Evolutionary conservation across 1,139 yeast species (phyloP).

Genomic region (Candida albicans): DNA sequence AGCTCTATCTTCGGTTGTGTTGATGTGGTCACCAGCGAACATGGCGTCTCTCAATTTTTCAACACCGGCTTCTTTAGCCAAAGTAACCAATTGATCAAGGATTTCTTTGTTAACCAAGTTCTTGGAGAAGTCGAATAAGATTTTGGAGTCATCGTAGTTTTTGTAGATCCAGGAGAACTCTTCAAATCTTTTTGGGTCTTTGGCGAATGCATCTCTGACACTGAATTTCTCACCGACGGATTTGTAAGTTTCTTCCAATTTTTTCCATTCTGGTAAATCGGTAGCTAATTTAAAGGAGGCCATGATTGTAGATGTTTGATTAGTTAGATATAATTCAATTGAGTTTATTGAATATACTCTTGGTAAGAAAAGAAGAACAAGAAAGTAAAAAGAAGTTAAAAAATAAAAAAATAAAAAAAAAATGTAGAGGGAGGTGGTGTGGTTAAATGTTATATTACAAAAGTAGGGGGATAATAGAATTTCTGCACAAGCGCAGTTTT

Average conservation of each 20-base stretch:
- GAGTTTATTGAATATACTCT: conserved; percentile 1
- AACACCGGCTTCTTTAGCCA: conserved; percentile 89
- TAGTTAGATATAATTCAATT: conserved; percentile 7
- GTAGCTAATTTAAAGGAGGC: conserved; percentile 60
- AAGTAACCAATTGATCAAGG: conserved; percentile 59
- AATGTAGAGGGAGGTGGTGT: neutral
- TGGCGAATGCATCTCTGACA: conserved; percentile 73
- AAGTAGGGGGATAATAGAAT: too few relatives aligned
- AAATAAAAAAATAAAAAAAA: neutral
- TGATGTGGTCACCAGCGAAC: conserved; percentile 92
- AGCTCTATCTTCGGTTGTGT: conserved; percentile 94
- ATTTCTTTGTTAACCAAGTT: conserved; percentile 88
- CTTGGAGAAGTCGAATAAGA: conserved; percentile 92
- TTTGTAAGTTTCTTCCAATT: conserved; percentile 70
- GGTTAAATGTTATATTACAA: neutral
- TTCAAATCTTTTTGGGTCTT: conserved; percentile 71
- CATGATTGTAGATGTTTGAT: conserved; percentile 18
- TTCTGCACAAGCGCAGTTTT: too few relatives aligned
- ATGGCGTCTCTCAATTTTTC: conserved; percentile 84
- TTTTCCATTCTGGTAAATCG: conserved; percentile 83
- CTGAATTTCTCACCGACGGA: conserved; percentile 63
- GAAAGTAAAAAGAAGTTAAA: neutral
- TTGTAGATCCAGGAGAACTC: conserved; percentile 75
- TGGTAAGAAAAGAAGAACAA: conserved; percentile 4
- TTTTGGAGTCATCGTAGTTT: conserved; percentile 83